Evolutionary conservation across 2,329 filamentous ascomycete genomes (phyloP).

Genomic region (Fusarium austroafricanum): DNA sequence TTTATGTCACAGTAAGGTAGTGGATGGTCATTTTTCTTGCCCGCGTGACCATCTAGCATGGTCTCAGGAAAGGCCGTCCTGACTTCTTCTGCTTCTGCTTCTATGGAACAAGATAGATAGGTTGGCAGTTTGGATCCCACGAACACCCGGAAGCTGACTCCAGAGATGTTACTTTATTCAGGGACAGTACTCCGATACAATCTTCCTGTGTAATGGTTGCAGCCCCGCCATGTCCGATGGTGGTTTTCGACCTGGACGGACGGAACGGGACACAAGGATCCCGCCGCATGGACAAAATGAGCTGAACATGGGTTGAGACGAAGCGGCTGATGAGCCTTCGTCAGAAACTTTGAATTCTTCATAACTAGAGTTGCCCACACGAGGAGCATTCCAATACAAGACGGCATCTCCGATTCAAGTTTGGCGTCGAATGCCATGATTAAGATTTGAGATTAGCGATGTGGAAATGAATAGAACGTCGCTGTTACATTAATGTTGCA

Average conservation of each 20-base stretch:
- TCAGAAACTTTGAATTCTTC: slow-evolving; percentile 12
- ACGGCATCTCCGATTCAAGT: slow-evolving; percentile 29
- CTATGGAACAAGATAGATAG: background rate
- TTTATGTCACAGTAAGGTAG: slow-evolving; percentile 18
- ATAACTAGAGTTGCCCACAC: slow-evolving; percentile 28
- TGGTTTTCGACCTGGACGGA: slow-evolving; percentile 27
- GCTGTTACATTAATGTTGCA: slow-evolving; percentile 7
- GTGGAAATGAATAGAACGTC: slow-evolving; percentile 25
- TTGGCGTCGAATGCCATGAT: slow-evolving; percentile 27
- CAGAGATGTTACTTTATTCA: slow-evolving; percentile 4
- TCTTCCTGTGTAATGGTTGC: slow-evolving; percentile 18
- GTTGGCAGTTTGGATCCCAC: slow-evolving; percentile 7
- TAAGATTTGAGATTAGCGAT: slow-evolving; percentile 25
- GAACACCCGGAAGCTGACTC: background rate
- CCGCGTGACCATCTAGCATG: slow-evolving; percentile 13
- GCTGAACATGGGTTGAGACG: slow-evolving; percentile 30
- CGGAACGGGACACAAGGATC: slow-evolving; percentile 15
- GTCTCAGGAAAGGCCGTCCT: background rate
- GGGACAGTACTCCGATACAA: background rate
- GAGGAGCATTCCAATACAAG: slow-evolving; percentile 32
- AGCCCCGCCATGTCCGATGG: slow-evolving; percentile 33
- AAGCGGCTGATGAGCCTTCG: slow-evolving; percentile 29
- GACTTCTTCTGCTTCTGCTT: slow-evolving; percentile 24
- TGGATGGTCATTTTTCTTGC: slow-evolving; percentile 10
- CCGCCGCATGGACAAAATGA: slow-evolving; percentile 29